Conservation (phyloP, 2,329 filamentous ascomycete genomes). For the Pseudogymnoascus sp. region DNA sequence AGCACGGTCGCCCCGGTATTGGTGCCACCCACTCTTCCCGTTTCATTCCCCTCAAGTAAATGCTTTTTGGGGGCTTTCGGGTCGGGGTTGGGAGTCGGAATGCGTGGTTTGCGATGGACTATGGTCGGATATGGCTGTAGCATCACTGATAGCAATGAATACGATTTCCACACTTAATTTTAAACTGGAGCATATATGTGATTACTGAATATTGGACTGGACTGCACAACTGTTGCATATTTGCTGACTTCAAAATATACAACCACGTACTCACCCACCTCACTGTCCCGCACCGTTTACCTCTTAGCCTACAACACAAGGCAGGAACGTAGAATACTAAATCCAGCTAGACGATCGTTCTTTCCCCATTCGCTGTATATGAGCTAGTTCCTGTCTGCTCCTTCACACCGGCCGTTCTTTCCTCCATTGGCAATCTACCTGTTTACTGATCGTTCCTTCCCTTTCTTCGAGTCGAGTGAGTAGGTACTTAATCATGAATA, state of each 20-base stretch:
- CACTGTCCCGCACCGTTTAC: too few relatives aligned
- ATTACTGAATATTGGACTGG: neutral
- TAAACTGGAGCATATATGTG: neutral
- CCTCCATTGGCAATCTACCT: too few relatives aligned
- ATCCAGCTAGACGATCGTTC: too few relatives aligned
- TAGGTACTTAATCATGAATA: neutral
- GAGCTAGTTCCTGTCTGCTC: too few relatives aligned
- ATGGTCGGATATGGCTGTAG: conserved; percentile 8
- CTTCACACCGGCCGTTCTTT: too few relatives aligned
- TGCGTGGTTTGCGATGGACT: conserved; percentile 4
- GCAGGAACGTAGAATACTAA: too few relatives aligned
- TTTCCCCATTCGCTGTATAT: too few relatives aligned
- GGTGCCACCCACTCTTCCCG: conserved; percentile 99
- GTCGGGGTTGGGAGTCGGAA: conserved; percentile 6
- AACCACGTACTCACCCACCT: neutral
- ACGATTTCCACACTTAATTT: neutral
- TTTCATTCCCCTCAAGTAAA: conserved; percentile 99
- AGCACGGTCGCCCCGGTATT: conserved; percentile 99
- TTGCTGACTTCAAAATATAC: neutral
- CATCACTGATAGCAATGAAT: conserved; percentile 7
- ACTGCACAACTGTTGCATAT: neutral
- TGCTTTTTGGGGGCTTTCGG: conserved; percentile 10
- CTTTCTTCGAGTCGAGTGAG: too few relatives aligned
- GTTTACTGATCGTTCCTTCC: too few relatives aligned
- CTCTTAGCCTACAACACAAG: too few relatives aligned